Base-by-base conservation (phyloP, 257 asterid genomes). In the Handroanthus guayacan region DNA sequence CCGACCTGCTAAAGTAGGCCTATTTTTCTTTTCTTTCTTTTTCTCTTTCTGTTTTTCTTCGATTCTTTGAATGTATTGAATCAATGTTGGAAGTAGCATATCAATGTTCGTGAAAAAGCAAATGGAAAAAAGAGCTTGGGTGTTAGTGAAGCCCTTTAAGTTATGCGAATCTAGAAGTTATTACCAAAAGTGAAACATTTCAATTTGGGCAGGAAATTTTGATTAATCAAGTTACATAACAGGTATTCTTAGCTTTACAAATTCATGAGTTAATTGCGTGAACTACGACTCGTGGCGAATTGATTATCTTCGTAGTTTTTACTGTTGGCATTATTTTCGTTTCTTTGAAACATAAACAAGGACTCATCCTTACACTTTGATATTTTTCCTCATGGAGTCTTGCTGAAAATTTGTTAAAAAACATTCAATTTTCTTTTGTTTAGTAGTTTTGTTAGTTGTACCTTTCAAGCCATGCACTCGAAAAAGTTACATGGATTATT, bases 1-100 rank as follows among this genome's bases (percentile, higher is more conserved):
- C 68, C 31, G 82, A 86, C 78, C 75, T 83, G 45, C 51, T 58
- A 37, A 78, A 84, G 97, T 92, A 71, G 3, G 88, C 63, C 11
- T 9, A 11, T 14, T 54, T 36, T n/a, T 60, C 69, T 44, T 66
- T 17, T 25, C 60, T 61, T 11, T 31, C 31, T 25, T 25, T 25
- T 25, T 25, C 31, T 25, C 1, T 25, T 25, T 25, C 31, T 1
- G 31, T 25, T 25, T 25, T 25, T 25, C 1, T 25, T 25, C 31
- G 31, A 25, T 25, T 25, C 31, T 25, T 25, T 25, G 31, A 25
- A 56, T 75, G 11, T 9, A 13, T 12, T 17, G 50, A 36, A 47
- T 50, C 54, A 18, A 14, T 41, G 48, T 4, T 63, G 38, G 72
- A 44, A 45, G 63, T 45, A 47, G 73, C 6, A 41, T 74, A 2